These are phyloP conservation scores for Ophiocordyceps sinensis DNA, from an alignment of 2,329 filamentous ascomycete genomes.

Conservation along the genomic window DNA sequence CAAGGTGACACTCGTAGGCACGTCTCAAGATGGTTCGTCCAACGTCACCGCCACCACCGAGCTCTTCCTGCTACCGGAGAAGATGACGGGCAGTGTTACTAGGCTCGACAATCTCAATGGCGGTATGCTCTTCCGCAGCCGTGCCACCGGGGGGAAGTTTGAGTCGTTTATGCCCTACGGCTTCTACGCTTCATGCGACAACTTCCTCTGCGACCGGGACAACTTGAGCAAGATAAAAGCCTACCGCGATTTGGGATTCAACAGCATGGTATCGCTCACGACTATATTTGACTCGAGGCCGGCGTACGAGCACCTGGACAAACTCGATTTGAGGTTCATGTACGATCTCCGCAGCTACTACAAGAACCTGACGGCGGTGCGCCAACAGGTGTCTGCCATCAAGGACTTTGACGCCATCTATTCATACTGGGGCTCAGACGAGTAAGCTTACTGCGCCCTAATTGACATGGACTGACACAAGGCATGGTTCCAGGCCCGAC, in stretches of 20 bases:
- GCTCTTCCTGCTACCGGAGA: constrained; percentile 28
- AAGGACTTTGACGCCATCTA: constrained; percentile 25
- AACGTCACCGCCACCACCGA: constrained; percentile 22
- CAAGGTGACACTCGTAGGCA: constrained; percentile 21
- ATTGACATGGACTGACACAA: background rate
- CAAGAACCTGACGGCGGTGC: constrained; percentile 26
- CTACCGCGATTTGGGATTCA: constrained; percentile 25
- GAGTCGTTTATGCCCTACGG: constrained; percentile 28
- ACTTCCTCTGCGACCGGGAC: constrained; percentile 25
- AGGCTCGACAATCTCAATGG: constrained; percentile 31
- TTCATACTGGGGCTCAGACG: constrained; percentile 30
- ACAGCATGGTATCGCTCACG: constrained; percentile 28
- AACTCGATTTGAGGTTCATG: constrained; percentile 24
- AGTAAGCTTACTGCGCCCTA: constrained; percentile 14
- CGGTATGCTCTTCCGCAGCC: constrained; percentile 24
- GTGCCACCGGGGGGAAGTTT: constrained; percentile 19
- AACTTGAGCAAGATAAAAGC: constrained; percentile 15
- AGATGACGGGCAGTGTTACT: constrained; percentile 25
- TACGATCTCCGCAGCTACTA: constrained; percentile 30
- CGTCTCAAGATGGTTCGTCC: constrained; percentile 13
- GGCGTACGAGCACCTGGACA: constrained; percentile 24
- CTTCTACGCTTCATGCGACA: constrained; percentile 27
- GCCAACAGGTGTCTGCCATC: constrained; percentile 23
- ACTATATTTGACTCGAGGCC: constrained; percentile 20
- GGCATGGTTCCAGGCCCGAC: constrained; percentile 26